Conservation (phyloP, 305 asterid species). For the Monarda citriodora region DNA sequence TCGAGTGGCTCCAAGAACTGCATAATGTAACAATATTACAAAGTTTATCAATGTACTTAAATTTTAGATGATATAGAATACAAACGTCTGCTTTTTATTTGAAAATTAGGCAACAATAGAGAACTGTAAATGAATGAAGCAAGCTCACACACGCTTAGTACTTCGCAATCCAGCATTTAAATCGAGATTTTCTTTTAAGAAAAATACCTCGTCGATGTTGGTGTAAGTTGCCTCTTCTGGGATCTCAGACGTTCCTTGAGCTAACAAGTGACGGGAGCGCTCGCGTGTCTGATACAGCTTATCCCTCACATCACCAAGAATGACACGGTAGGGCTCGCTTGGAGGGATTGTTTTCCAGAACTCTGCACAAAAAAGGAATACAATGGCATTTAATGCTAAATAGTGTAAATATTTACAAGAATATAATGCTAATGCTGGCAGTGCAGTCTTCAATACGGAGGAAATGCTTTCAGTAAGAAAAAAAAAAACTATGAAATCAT, state of each 20-base stretch:
- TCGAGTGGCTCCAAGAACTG: slow-evolving; percentile 76
- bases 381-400: not conserved
- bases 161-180: not conserved
- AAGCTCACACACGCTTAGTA: too few relatives aligned
- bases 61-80: not conserved
- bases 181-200: too few relatives aligned
- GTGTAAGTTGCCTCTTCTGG: slow-evolving; percentile 85
- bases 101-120: not conserved
- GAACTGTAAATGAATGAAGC: not conserved
- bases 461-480: not conserved
- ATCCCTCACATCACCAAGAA: slow-evolving; percentile 95
- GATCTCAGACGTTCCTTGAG: slow-evolving; percentile 88
- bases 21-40: not conserved
- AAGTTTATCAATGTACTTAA: not conserved
- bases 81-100: not conserved
- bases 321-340: slow-evolving; percentile 93
- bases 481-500: not conserved
- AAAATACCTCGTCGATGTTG: slow-evolving; percentile 69
- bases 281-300: slow-evolving; percentile 95
- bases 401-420: not conserved
- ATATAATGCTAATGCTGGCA: not conserved
- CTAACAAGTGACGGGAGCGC: slow-evolving; percentile 87
- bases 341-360: slow-evolving; percentile 93
- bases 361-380: slow-evolving; percentile 35
- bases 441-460: not conserved